These are phyloP conservation scores for Teratosphaeria destructans DNA, from an alignment of 2,329 filamentous ascomycete species.

Conservation along the genomic window DNA sequence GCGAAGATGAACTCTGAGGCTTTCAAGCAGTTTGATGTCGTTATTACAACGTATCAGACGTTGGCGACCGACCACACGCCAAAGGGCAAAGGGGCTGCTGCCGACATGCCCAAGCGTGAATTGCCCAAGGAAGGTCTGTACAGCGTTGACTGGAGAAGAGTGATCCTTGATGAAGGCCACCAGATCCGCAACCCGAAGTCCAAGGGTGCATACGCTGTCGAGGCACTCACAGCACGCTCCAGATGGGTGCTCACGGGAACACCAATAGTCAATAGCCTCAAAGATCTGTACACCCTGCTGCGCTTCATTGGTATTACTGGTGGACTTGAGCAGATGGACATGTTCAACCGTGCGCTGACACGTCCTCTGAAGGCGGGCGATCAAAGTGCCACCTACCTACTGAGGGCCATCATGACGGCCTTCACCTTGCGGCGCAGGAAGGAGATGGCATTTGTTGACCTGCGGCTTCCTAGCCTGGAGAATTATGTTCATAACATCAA, in stretches of 20 bases:
- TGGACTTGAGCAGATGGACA: slow-evolving; percentile 59
- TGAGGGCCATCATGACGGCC: slow-evolving; percentile 69
- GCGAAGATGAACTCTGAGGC: slow-evolving; percentile 46
- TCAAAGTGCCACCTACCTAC: slow-evolving; percentile 48
- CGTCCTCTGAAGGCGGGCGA: slow-evolving; percentile 54
- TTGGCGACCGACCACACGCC: slow-evolving; percentile 55
- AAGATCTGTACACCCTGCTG: slow-evolving; percentile 45
- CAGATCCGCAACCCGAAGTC: slow-evolving; percentile 68
- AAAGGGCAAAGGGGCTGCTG: slow-evolving; percentile 28
- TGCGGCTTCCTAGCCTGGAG: slow-evolving; percentile 65
- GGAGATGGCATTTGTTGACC: slow-evolving; percentile 77
- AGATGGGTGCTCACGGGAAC: slow-evolving; percentile 71
- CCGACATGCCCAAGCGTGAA: slow-evolving; percentile 18
- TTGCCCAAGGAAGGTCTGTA: slow-evolving; percentile 43
- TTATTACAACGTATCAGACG: slow-evolving; percentile 78
- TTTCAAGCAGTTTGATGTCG: slow-evolving; percentile 58
- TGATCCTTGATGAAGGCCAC: slow-evolving; percentile 78
- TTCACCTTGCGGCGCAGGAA: slow-evolving; percentile 75
- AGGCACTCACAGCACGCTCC: slow-evolving; percentile 55
- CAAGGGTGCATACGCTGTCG: slow-evolving; percentile 60
- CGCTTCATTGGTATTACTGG: slow-evolving; percentile 67
- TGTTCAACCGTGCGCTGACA: slow-evolving; percentile 55
- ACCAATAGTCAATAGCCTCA: slow-evolving; percentile 21
- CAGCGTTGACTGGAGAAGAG: slow-evolving; percentile 61
- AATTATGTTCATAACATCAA: slow-evolving; percentile 68